Conservation (phyloP, 192 early-diverging fungal species). For the Jimgerdemannia lactiflua region DNA sequence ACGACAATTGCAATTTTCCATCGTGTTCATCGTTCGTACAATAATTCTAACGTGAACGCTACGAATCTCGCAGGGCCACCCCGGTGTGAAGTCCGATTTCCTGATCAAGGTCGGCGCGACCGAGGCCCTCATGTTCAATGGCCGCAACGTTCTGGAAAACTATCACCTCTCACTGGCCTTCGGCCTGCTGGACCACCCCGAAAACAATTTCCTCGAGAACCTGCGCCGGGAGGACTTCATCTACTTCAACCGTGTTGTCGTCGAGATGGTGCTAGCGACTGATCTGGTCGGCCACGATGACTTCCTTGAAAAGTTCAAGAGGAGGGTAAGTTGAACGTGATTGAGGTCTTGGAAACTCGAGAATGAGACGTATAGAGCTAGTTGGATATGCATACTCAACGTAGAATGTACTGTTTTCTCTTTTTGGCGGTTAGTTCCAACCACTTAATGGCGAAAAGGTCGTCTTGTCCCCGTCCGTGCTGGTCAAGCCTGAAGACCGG, state of each 20-base stretch:
- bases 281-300: not conserved
- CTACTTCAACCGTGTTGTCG: not conserved
- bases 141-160: not conserved
- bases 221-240: not conserved
- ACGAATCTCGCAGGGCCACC: not conserved
- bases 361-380: not conserved
- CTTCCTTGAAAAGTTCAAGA: not conserved
- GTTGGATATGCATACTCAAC: too few relatives aligned
- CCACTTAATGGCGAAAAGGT: not conserved
- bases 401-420: not conserved
- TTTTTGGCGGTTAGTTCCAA: not conserved
- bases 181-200: not conserved
- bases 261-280: not conserved
- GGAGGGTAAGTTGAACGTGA: not conserved
- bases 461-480: not conserved
- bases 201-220: not conserved
- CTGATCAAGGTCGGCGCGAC: not conserved
- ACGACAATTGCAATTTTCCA: not conserved
- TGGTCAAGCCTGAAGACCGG: not conserved
- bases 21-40: not conserved
- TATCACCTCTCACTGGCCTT: not conserved
- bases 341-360: not conserved
- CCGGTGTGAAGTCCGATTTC: not conserved
- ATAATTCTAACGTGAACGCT: not conserved
- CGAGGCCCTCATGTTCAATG: not conserved